Conservation (phyloP, 352 stramenopile genomes). For the Globisporangium irregulare region DNA sequence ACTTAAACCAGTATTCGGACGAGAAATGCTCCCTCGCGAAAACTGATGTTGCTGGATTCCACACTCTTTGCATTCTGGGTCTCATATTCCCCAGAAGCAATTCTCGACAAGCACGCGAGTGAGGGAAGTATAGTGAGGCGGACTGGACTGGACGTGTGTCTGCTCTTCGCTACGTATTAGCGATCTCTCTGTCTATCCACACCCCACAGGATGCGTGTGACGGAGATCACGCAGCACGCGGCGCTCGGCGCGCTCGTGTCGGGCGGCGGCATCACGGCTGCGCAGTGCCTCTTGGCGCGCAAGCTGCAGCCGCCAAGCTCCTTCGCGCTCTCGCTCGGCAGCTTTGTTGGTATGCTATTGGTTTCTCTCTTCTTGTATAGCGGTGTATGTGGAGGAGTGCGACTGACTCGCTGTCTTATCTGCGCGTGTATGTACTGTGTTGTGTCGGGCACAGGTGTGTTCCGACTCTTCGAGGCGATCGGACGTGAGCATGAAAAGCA, state of each 20-base stretch:
- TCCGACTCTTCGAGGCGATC: constrained; percentile 45
- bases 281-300: constrained; percentile 43
- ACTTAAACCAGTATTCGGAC: not conserved
- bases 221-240: constrained; percentile 34
- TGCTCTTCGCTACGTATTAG: not conserved
- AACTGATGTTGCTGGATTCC: not conserved
- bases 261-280: constrained; percentile 28
- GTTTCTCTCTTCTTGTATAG: not conserved
- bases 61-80: not conserved
- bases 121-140: not conserved
- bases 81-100: not conserved
- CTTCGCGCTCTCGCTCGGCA: constrained; percentile 45
- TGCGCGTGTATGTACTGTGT: not conserved
- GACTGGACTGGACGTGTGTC: not conserved
- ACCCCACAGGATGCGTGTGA: not conserved
- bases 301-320: constrained; percentile 35
- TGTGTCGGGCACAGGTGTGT: constrained; percentile 19
- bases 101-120: not conserved
- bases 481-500: constrained; percentile 18
- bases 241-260: constrained; percentile 31
- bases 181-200: not conserved
- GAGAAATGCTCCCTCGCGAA: not conserved
- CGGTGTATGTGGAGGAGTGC: not conserved
- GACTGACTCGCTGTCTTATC: not conserved
- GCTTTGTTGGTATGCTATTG: constrained; percentile 43